These are phyloP conservation scores for Candida piceae DNA, from an alignment of 805 yeast genomes.

Conservation along the genomic window DNA sequence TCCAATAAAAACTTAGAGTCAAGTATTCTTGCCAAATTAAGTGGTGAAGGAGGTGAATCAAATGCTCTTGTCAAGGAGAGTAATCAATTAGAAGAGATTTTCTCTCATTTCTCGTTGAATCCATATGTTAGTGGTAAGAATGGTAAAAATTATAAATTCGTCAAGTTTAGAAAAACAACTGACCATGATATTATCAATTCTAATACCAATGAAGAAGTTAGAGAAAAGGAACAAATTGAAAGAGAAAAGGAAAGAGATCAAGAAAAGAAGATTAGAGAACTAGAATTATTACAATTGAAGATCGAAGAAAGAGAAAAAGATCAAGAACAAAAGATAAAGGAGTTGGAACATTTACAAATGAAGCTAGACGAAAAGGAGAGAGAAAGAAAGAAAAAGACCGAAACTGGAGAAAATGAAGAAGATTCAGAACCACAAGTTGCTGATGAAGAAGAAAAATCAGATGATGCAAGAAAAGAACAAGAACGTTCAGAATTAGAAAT, in stretches of 20 bases:
- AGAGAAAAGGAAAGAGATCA: constrained; percentile 15
- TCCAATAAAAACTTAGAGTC: constrained; percentile 14
- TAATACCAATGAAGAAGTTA: constrained; percentile 20
- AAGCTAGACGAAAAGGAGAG: constrained; percentile 7
- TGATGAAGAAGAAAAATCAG: constrained; percentile 10
- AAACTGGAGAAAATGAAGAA: constrained; percentile 8
- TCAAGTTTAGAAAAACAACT: constrained; percentile 27
- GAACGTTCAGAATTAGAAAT: constrained; percentile 19
- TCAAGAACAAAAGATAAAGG: no score
- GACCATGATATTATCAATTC: constrained; percentile 23
- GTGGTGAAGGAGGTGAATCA: constrained; percentile 3
- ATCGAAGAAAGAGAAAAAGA: no score
- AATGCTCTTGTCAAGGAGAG: constrained; percentile 8
- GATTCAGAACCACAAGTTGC: not conserved
- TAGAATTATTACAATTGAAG: constrained; percentile 2
- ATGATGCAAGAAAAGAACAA: constrained; percentile 12
- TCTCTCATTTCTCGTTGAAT: constrained; percentile 27
- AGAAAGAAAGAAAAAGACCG: constrained; percentile 4
- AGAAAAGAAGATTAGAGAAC: constrained; percentile 11
- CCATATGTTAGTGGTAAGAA: constrained; percentile 26
- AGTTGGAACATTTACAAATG: no score
- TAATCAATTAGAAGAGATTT: constrained; percentile 20
- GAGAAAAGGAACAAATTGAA: constrained; percentile 11
- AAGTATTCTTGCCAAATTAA: constrained; percentile 9
- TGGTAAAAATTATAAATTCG: constrained; percentile 28